Conservation (phyloP, 768 basidiomycete species). For the Sporobolomyces roseus region DNA sequence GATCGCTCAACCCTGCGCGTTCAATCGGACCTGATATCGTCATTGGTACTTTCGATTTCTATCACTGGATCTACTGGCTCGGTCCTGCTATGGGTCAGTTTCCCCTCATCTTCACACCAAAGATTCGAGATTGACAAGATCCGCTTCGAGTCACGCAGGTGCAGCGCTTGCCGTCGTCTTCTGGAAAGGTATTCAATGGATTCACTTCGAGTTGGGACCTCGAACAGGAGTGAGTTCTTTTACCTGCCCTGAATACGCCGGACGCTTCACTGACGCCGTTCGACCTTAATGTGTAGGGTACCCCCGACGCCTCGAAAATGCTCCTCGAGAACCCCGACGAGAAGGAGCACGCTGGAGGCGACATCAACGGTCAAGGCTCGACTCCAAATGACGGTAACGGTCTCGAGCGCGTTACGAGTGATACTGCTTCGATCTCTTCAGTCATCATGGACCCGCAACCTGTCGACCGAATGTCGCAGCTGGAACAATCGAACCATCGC, state of each 20-base stretch:
- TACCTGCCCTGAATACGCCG: background rate
- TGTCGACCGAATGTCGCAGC: slow-evolving; percentile 4
- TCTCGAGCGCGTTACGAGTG: background rate
- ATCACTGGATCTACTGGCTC: slow-evolving; percentile 35
- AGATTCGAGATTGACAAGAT: too few relatives aligned
- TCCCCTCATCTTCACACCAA: too few relatives aligned
- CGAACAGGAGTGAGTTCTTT: slow-evolving; percentile 7
- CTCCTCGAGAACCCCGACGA: too few relatives aligned
- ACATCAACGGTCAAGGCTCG: background rate
- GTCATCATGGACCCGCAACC: slow-evolving; percentile 1
- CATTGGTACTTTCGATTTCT: slow-evolving; percentile 1
- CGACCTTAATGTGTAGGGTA: background rate
- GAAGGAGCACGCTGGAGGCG: background rate
- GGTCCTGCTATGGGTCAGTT: background rate
- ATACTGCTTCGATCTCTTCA: background rate
- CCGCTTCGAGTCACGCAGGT: too few relatives aligned
- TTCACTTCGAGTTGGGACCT: background rate
- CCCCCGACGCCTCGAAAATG: slow-evolving; percentile 17
- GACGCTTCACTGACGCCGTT: background rate
- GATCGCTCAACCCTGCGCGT: slow-evolving; percentile 14
- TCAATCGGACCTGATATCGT: slow-evolving; percentile 18
- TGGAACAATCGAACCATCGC: slow-evolving; percentile 13
- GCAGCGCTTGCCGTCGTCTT: slow-evolving; percentile 15
- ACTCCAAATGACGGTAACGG: background rate
- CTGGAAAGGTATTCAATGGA: slow-evolving; percentile 5